Base-by-base conservation (phyloP, 2,329 filamentous ascomycete genomes). In the Fusarium chlamydosporum region DNA sequence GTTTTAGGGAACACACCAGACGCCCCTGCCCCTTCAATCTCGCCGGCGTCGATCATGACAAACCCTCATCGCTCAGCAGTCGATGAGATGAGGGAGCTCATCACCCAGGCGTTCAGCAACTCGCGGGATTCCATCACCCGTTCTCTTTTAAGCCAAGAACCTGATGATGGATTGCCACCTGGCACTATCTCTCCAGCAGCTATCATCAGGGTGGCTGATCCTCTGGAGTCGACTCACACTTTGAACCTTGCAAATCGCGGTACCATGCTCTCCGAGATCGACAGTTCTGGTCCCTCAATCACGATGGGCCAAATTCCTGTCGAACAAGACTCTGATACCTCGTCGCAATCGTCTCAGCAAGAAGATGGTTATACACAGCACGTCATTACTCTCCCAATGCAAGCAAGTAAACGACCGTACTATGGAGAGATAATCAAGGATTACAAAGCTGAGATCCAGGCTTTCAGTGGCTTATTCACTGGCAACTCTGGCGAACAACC, bases 311-410 rank as follows among this genome's bases (percentile, higher is more conserved):
- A 77, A 40, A 48, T 70, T 7, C 61, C 72, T 7, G 50, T 58
- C 31, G 73, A 75, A 41, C 61, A 70, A 16, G 67, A 61, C 18
- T 76, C 70, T 31, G 67, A 68, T 42, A 68, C 65, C 13, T 71
- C 63, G 29, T 70, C 56, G 52, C 62, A 54, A 56, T 67, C 54
- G 43, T 72, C 57, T 35, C 45, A 54, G 54, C 53, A 51, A 45
- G 56, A 57, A 45, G 58, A 34, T 31, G 35, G 13, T 45, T 52
- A 45, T 6, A 52, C 56, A 56, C 84, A 87, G 45, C 85, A 85
- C 65, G 68, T 84, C 6, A 77, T 90, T 33, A 89, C 88, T 1
- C 77, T 91, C 1, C 86, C 88, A 0, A 84, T 90, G 65, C 83
- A 85, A 16, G 80, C 85, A 15, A 85, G 82, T 52, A 79, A 82